These are phyloP conservation scores for Rosa multiflora DNA, from an alignment of 306 rosid genomes.

Conservation along the genomic window DNA sequence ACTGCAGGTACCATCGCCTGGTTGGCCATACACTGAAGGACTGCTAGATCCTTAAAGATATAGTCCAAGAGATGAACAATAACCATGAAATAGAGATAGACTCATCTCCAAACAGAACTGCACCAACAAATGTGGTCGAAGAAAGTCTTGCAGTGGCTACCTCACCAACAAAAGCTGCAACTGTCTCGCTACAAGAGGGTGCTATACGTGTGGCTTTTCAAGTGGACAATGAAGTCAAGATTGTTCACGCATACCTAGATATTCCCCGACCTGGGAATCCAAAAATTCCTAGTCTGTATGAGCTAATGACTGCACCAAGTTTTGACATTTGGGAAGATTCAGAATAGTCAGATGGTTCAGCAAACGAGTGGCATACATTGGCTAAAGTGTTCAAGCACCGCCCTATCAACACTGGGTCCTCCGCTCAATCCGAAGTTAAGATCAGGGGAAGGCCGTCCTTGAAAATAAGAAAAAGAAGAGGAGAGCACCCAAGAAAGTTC, in stretches of 20 bases:
- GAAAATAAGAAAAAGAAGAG: not conserved
- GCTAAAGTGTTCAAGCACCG: no score
- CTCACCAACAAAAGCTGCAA: no score
- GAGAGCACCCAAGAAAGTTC: not conserved
- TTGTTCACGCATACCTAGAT: not conserved
- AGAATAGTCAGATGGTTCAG: no score
- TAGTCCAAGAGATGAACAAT: not conserved
- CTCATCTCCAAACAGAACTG: not conserved
- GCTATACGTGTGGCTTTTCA: no score
- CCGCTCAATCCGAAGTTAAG: no score
- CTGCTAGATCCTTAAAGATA: not conserved
- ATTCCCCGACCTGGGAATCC: not conserved
- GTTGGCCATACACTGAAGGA: not conserved
- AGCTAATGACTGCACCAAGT: not conserved
- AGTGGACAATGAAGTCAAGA: not conserved
- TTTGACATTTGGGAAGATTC: not conserved
- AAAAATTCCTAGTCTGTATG: not conserved
- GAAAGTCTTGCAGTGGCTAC: not conserved
- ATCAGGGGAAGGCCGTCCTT: not conserved
- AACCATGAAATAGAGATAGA: not conserved
- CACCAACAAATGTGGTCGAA: not conserved
- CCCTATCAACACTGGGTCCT: no score
- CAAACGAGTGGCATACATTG: no score
- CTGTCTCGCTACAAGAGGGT: no score
- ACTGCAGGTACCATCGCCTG: no score